Evolutionary conservation across 345 rosid species (phyloP), one percentile per base, ranked within the genome.

Genomic region (Triadica sebifera): DNA sequence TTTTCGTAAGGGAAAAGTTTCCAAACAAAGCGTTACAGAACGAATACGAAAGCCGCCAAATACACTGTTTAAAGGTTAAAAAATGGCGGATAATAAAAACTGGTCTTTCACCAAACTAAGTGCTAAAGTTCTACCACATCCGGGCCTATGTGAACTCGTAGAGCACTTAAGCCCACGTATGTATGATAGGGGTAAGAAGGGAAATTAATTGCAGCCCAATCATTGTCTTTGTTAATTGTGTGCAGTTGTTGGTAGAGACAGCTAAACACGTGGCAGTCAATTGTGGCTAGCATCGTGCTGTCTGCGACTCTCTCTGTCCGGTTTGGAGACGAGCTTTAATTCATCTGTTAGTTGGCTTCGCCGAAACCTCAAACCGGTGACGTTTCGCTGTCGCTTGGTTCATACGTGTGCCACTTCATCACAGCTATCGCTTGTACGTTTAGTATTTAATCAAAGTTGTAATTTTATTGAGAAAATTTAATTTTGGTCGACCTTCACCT

Each of bases 241-340:
- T 19, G n/a, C 0, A 19, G 5, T 55, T 8, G 3, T 11, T 55
- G 8, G 25, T 16, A 25, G 20, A n/a, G 59, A 55, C 59, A 2
- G 19, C 7, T 55, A 24, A 6, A 55, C 59, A 55, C 59, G 59
- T 55, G 59, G 59, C 25, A 55, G 59, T 74, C 56, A 25, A 12
- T n/a, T 59, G 75, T 75, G 83, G 75, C 65, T 20, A 60, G 64
- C 61, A 53, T 45, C 20, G 45, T 25, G 69, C 62, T 51, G 68
- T 41, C 45, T 51, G 4, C 4, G 59, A 51, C 55, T 51, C 55
- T 51, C 55, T 51, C 11, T 6, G 15, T 12, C 55, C 7, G 15
- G 59, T 51, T 2, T 51, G 19, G 55, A 12, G 55, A 12, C 13
- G 17, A 51, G 3, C 17, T n/a, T n/a, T n/a, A n/a, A n/a, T n/a